Conservation (phyloP, 805 yeast species). For the Saccharomycopsis sp. region DNA sequence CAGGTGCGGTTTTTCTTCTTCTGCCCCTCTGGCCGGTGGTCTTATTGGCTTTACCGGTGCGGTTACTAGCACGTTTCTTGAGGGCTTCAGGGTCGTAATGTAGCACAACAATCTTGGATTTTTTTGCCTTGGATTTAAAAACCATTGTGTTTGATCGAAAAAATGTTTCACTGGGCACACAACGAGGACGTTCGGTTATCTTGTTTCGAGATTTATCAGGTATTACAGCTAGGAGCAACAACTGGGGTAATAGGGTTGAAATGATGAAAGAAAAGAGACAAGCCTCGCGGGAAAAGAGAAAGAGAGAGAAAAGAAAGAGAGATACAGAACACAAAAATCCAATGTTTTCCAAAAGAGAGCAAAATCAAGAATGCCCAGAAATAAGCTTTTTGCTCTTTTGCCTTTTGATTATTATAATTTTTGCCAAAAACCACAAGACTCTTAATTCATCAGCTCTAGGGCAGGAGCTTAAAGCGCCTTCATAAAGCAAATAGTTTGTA, state of each 20-base stretch:
- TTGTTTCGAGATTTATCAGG: not conserved
- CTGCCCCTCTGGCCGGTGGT: not conserved
- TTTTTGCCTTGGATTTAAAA: not conserved
- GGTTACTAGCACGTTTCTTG: not conserved
- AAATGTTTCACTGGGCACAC: not conserved
- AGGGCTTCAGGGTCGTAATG: not conserved
- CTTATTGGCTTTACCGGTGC: not conserved
- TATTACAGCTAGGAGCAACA: not conserved
- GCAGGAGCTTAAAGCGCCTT: not conserved
- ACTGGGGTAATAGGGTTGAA: not conserved
- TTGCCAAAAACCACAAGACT: not conserved
- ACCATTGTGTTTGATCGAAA: not conserved
- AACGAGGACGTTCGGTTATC: not conserved
- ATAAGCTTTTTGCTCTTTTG: conserved; percentile 2
- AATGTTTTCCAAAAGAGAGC: not conserved
- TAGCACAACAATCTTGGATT: not conserved
- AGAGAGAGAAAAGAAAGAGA: not conserved
- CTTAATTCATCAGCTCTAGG: too few relatives aligned
- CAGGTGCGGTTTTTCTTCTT: not conserved
- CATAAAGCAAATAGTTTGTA: too few relatives aligned
- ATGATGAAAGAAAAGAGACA: not conserved
- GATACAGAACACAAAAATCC: not conserved
- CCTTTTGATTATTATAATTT: not conserved
- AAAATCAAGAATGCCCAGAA: not conserved
- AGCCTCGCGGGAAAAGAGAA: not conserved